phyloP scores from a whole-genome alignment of 192 early-diverging fungal species.

The Coemansia guatemalensis region DNA sequence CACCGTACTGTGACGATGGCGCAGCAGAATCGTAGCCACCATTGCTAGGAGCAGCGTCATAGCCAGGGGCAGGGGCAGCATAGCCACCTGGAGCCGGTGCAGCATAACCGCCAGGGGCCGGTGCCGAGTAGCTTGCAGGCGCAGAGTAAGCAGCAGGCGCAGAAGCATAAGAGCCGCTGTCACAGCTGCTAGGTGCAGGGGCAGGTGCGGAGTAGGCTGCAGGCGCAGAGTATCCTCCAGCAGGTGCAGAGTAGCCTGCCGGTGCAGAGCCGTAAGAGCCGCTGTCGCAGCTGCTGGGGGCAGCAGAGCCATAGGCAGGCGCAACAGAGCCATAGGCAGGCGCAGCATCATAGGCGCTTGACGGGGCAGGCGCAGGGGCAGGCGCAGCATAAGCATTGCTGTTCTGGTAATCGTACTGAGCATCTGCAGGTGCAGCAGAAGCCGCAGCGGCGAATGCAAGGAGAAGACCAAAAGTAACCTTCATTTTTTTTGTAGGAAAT shows the following conservation, averaged over 20 bases:
- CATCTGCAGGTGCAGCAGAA: slow-evolving; percentile 43
- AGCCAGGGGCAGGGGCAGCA: slow-evolving; percentile 22
- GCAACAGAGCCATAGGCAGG: slow-evolving; percentile 8
- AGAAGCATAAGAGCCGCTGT: slow-evolving; percentile 12
- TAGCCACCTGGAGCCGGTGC: slow-evolving; percentile 22
- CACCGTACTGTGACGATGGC: slow-evolving; percentile 12
- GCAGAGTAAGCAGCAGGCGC: slow-evolving; percentile 12
- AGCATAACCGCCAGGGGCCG: slow-evolving; percentile 14
- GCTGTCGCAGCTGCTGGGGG: no score
- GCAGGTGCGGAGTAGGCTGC: slow-evolving; percentile 9
- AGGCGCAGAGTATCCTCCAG: slow-evolving; percentile 8
- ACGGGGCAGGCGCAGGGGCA: neutral
- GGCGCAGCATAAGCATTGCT: slow-evolving; percentile 20
- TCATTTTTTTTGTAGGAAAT: slow-evolving; percentile 28
- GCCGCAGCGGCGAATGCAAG: slow-evolving; percentile 36
- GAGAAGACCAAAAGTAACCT: slow-evolving; percentile 48
- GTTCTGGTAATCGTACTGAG: slow-evolving; percentile 30
- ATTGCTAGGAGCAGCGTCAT: slow-evolving; percentile 15
- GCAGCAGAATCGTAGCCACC: slow-evolving; percentile 23
- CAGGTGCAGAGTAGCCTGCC: no score
- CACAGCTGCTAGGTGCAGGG: slow-evolving; percentile 15
- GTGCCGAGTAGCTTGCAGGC: slow-evolving; percentile 16
- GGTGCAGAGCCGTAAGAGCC: no score
- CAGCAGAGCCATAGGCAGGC: neutral
- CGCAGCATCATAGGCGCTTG: slow-evolving; percentile 22